Evolutionary conservation across 2,329 filamentous ascomycete genomes (phyloP), one percentile per base, ranked within the genome.

Genomic region (Clarireedia paspali): DNA sequence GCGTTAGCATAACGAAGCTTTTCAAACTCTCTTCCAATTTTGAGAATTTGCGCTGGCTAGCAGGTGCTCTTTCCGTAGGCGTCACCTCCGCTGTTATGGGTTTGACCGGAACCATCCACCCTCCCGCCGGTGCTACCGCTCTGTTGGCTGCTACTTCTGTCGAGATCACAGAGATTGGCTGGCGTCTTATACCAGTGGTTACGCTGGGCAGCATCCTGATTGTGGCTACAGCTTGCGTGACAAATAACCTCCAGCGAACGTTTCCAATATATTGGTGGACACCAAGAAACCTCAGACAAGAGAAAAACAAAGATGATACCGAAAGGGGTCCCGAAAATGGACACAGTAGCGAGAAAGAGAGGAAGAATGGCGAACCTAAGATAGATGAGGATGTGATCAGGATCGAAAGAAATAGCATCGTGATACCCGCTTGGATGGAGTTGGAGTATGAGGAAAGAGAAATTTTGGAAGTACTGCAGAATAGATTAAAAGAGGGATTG

Each of bases 41-140:
- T 42, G 71, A 80, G 27, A 68, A 76, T 1, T 71, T 87, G 30
- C 78, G 79, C 30, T 88, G 83, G 78, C 65, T 89, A 0, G 85
- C 77, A 1, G 86, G 82, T 10, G 80, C 85, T 10, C 70, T 90
- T 0, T 74, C 84, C 1, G 88, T 85, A 61, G 85, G 82, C 0
- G 67, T 77, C 2, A 78, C 86, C 0, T 87, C 81, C 0, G 73
- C 78, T 1, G 57, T 82, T 55, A 91, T 90, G 87, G 77, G 77
- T 0, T 64, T 89, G 23, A 90, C 86, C 1, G 85, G 84, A 52
- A 89, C 86, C 0, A 76, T 88, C 0, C 85, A 91, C 62, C 87
- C 87, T 0, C 88, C 87, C 0, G 87, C 85, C 0, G 87, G 88
- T 4, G 87, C 87, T 7, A 91, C 87, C 0, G 87, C 85, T 0